Base-by-base conservation (phyloP, 805 yeast species). In the Helenozyma baotianmanensis region DNA sequence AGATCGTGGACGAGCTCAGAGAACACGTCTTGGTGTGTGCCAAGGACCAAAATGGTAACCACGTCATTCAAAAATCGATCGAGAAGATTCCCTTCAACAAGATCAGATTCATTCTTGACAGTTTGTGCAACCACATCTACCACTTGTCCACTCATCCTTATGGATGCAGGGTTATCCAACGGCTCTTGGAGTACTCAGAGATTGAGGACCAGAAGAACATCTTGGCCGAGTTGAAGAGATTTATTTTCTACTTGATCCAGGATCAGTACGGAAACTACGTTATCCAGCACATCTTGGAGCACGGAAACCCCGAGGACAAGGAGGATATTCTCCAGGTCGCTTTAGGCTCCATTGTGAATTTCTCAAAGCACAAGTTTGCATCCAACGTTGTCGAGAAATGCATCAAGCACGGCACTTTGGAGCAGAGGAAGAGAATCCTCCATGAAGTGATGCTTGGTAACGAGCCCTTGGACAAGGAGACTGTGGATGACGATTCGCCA, bases 251-350 rank as follows among this genome's bases (percentile, higher is more conserved):
- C 51, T 70, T 92, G 51, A 84, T 89, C 37, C 95, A 87, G 55
- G 97, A 92, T 56, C 97, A 92, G 64, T 92, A 87, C 57, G 99
- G 99, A 39, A 92, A 92, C 64, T 92, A 92, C 54, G 98, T 92
- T 24, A 87, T 92, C 53, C 99, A 92, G 59, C 97, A 92, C 57
- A 83, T 92, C 34, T 74, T 92, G 43, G 95, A 88, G 57, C 76
- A 81, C 38, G 95, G 95, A n/a, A 60, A 64, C n/a, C 49, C 59
- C 12, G 68, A 64, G 16, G 88, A 83, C 48, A 74, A 81, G 12
- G 73, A 68, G 36, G 64, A 56, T 29, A 80, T 92, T 30, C 68
- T 87, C 29, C 67, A 71, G 27, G 76, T 82, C 27, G 94, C 90
- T 9, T 59, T 78, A 21, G 80, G 80, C 17, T 73, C 78, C 13